These are phyloP conservation scores for Microcera coccophila DNA, from an alignment of 2,329 filamentous ascomycete genomes.

Conservation along the genomic window DNA sequence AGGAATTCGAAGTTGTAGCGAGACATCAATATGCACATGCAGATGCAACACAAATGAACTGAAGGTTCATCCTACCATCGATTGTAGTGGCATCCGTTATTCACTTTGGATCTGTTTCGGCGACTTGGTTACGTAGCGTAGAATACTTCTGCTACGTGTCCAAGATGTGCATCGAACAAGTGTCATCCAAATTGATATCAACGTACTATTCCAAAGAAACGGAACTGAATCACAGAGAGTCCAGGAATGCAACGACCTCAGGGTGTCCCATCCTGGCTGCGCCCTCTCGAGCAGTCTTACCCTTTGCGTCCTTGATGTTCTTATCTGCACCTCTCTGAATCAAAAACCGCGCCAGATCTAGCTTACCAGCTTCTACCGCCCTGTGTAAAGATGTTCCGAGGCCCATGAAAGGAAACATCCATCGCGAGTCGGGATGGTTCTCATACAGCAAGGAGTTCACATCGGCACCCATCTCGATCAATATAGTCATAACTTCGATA, in stretches of 20 bases:
- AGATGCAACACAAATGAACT: too few species aligned
- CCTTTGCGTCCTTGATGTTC: not conserved
- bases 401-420: not conserved
- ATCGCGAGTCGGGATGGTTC: not conserved
- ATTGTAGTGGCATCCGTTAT: too few species aligned
- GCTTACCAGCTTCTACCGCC: not conserved
- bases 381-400: not conserved
- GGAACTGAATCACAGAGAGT: too few species aligned
- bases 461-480: not conserved
- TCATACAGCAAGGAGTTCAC: not conserved
- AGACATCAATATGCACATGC: too few species aligned
- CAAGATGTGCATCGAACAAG: too few species aligned
- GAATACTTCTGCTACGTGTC: too few species aligned
- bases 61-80: too few species aligned
- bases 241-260: not conserved
- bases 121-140: too few species aligned
- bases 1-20: constrained; percentile 5
- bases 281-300: not conserved
- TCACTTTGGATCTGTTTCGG: too few species aligned
- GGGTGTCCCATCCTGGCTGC: not conserved
- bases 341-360: not conserved
- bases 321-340: not conserved
- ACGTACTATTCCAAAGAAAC: too few species aligned
- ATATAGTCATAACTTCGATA: not conserved
- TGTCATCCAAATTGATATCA: too few species aligned